Evolutionary conservation across 345 rosid genomes (phyloP), one percentile per base, ranked within the genome.

Genomic region (Combretum micranthum): DNA sequence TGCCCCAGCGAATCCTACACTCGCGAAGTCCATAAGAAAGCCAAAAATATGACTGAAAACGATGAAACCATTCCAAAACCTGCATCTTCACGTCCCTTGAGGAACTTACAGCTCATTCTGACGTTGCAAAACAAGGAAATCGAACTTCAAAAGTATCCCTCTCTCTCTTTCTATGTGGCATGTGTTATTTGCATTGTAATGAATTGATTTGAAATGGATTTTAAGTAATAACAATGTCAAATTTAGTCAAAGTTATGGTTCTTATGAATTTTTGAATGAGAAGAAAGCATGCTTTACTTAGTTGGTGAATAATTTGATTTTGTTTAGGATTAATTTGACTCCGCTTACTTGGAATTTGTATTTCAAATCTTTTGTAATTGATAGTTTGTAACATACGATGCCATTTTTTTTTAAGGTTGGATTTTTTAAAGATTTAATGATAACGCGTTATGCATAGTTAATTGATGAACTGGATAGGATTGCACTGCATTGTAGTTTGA

Each of bases 21-120:
- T 32, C 22, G 21, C 3, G 39, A 32, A 32, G 39, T 32, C 39
- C 10, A 1, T 32, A 69, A 70, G 57, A 22, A 64, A 12, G 58
- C n/a, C 17, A 13, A 43, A 5, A 62, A 59, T 18, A 20, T 20
- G 11, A 15, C 19, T 14, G 78, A 18, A 47, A 54, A 44, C 12
- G 73, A 64, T 9, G 80, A 61, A 12, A 42, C 43, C 26, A 54
- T 44, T 56, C 23, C 56, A 67, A 42, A 10, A 47, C 61, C 21
- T 68, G 67, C 23, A 79, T 67, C 60, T 85, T 52, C 12, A 60
- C 47, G 64, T 63, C 80, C 85, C 37, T 93, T 97, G 97, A 75
- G 68, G 70, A 89, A 89, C 64, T 77, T 93, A 13, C 73, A 87
- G 66, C 72, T 93, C 56, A 77, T 89, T 64, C 76, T 83, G 13